Conservation (phyloP, 495 filamentous ascomycete species). For the Apiosordaria backusii region DNA sequence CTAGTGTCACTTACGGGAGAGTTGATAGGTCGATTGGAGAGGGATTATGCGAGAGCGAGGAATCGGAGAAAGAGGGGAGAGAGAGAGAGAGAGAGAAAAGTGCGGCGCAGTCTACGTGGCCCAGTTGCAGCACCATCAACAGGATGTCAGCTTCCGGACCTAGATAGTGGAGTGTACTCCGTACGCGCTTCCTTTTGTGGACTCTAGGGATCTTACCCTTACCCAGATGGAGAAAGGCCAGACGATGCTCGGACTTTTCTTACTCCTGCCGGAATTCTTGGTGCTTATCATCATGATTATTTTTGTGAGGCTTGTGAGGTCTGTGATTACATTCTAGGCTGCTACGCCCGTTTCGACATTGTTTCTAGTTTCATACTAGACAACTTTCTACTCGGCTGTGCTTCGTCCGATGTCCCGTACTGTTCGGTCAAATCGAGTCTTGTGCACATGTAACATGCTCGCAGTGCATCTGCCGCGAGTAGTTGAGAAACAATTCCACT, state of each 20-base stretch:
- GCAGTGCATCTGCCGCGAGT: too few relatives aligned
- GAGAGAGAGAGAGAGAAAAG: background rate
- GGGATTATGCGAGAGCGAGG: background rate
- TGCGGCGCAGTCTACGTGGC: background rate
- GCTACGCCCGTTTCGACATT: background rate
- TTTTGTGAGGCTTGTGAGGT: background rate
- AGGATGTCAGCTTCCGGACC: background rate
- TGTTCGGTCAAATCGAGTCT: background rate
- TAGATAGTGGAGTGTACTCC: background rate
- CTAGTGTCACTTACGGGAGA: background rate
- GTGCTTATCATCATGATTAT: background rate
- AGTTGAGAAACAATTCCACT: too few relatives aligned
- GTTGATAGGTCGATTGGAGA: background rate
- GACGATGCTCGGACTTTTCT: background rate
- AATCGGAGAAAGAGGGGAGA: background rate
- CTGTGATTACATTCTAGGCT: background rate
- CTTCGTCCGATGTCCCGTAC: background rate
- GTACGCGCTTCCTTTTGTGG: background rate
- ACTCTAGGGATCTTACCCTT: background rate
- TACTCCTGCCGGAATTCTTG: background rate
- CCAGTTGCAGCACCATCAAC: background rate
- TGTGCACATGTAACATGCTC: too few relatives aligned
- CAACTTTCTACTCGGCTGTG: background rate
- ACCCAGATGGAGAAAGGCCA: background rate
- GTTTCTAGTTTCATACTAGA: background rate